Conservation (phyloP, 169 alveolate species). For the Eimeria tenella region DNA sequence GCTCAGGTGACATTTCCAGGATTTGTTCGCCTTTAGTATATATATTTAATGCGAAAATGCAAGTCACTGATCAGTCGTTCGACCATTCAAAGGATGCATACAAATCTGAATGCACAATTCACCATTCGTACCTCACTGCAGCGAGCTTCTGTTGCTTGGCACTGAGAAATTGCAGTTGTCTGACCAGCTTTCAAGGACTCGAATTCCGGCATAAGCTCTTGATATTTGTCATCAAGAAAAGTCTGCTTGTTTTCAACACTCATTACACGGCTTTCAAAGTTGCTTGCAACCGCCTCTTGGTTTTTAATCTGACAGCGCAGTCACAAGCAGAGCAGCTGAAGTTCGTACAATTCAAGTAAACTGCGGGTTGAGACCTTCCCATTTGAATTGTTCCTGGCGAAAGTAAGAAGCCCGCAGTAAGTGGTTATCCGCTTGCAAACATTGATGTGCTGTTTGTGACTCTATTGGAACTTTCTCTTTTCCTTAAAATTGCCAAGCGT, state of each 20-base stretch:
- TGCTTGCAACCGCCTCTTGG: slow-evolving; percentile 20
- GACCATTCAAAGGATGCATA: not conserved
- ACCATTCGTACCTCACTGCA: slow-evolving; percentile 34
- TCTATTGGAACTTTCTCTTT: too few relatives aligned
- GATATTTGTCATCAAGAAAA: slow-evolving; percentile 26
- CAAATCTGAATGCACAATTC: not conserved
- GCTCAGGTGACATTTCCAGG: too few relatives aligned
- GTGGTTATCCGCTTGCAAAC: too few relatives aligned
- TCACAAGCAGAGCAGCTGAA: not conserved
- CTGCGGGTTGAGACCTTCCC: too few relatives aligned
- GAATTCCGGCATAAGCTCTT: slow-evolving; percentile 19
- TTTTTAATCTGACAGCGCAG: slow-evolving; percentile 41
- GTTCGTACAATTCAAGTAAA: not conserved
- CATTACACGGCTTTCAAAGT: not conserved
- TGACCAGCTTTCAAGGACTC: slow-evolving; percentile 23
- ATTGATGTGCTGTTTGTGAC: too few relatives aligned
- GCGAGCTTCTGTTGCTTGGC: slow-evolving; percentile 26
- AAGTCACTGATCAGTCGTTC: too few relatives aligned
- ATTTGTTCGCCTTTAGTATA: too few relatives aligned
- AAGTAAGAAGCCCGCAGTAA: too few relatives aligned
- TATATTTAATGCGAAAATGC: too few relatives aligned
- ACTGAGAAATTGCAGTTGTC: slow-evolving; percentile 6
- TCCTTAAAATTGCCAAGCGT: too few relatives aligned
- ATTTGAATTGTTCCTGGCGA: too few relatives aligned
- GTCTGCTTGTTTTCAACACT: slow-evolving; percentile 39